Conservation (phyloP, 2,329 filamentous ascomycete genomes). For the Beauveria sp. region DNA sequence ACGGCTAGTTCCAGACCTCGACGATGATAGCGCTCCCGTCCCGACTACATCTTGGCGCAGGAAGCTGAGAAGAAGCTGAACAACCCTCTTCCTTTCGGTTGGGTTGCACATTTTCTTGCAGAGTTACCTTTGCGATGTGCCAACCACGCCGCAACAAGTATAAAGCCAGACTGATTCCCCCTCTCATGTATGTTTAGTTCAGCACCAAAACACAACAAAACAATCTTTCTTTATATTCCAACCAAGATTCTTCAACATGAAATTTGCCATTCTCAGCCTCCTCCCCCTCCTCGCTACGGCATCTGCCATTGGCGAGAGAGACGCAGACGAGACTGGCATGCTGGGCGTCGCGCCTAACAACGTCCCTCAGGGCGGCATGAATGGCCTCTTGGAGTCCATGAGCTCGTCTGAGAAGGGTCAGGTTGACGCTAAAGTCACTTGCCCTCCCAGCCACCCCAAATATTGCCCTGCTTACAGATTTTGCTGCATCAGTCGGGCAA, state of each 20-base stretch:
- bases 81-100: not conserved
- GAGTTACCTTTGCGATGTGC: not conserved
- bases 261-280: constrained; percentile 1
- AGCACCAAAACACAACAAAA: not conserved
- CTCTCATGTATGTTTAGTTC: not conserved
- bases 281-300: constrained; percentile 2
- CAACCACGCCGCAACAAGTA: not conserved
- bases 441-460: too few species aligned
- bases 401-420: too few species aligned
- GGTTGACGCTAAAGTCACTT: too few species aligned
- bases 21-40: not conserved
- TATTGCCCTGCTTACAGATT: too few species aligned
- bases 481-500: too few species aligned
- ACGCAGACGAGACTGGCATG: not conserved
- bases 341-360: too few species aligned
- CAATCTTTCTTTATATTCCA: too few species aligned
- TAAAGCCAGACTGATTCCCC: not conserved
- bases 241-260: not conserved
- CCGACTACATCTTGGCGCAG: constrained; percentile 3
- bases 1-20: not conserved
- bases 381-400: too few species aligned
- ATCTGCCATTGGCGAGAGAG: not conserved
- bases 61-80: constrained; percentile 5
- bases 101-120: not conserved
- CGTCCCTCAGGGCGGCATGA: too few species aligned